A percentile compares a stretch with the other conserved stretches of the same genome.
Evolutionary conservation across 1,139 yeast genomes (phyloP).

Genomic region (Blastobotrys elegans): DNA sequence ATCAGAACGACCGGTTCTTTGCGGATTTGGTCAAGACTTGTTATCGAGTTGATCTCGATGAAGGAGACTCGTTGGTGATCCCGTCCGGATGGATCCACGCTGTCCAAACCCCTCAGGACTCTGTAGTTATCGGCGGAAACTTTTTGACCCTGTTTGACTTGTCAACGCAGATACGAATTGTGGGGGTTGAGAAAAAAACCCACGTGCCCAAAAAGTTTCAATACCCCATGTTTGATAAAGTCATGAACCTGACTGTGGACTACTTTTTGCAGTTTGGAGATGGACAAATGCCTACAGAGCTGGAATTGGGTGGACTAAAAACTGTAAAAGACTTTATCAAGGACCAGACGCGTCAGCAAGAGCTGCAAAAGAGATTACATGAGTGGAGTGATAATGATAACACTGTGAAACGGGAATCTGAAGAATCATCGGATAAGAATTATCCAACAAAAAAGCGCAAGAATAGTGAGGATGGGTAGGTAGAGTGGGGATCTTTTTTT

Average conservation of each 20-base stretch:
- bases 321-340: neutral
- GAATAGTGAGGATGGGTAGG: no score
- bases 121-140: constrained; percentile 84
- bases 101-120: constrained; percentile 76
- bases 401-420: neutral
- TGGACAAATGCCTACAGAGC: neutral
- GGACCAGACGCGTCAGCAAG: neutral
- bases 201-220: constrained; percentile 71
- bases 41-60: constrained; percentile 53
- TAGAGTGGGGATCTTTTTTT: no score
- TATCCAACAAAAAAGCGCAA: no score
- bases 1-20: constrained; percentile 64
- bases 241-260: constrained; percentile 55
- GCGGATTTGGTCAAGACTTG: constrained; percentile 50
- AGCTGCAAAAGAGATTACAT: neutral
- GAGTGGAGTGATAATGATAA: neutral
- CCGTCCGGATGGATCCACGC: constrained; percentile 96
- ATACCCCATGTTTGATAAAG: constrained; percentile 70
- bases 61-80: constrained; percentile 74
- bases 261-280: constrained; percentile 7
- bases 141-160: constrained; percentile 64
- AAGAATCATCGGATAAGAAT: no score
- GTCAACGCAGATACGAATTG: constrained; percentile 55
- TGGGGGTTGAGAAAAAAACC: constrained; percentile 59
- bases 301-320: constrained; percentile 3